phyloP scores from a whole-genome alignment of 768 basidiomycete genomes.

The Kwoniella europaea region DNA sequence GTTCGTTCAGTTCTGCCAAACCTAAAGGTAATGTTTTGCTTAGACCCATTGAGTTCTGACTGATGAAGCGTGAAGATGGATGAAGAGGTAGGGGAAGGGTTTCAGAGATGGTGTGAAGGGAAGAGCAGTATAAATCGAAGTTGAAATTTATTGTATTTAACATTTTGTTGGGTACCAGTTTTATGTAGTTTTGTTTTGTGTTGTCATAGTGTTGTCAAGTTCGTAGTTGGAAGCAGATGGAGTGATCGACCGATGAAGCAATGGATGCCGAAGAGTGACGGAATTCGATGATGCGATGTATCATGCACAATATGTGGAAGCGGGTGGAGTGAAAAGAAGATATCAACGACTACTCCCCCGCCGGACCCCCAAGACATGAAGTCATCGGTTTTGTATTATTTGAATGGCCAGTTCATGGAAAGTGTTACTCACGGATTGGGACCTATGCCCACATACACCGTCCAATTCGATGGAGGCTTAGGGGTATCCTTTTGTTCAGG shows the following conservation, averaged over 20 bases:
- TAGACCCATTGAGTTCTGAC: not conserved
- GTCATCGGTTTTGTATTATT: not conserved
- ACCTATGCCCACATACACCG: slow-evolving; percentile 14
- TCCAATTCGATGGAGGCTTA: slow-evolving; percentile 2
- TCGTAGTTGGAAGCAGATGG: too few relatives aligned
- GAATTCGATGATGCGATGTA: not conserved
- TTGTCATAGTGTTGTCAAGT: not conserved
- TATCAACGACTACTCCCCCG: slow-evolving; percentile 3
- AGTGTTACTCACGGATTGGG: slow-evolving; percentile 11
- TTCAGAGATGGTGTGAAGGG: too few relatives aligned
- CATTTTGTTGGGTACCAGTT: not conserved
- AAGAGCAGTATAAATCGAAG: too few relatives aligned
- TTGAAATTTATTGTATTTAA: not conserved
- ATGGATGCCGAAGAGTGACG: not conserved
- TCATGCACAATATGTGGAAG: not conserved
- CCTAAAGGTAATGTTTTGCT: slow-evolving; percentile 14
- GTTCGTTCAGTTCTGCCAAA: slow-evolving; percentile 9
- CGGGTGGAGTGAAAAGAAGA: not conserved
- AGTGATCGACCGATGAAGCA: not conserved
- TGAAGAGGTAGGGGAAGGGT: too few relatives aligned
- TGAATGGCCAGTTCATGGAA: not conserved
- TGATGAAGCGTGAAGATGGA: not conserved
- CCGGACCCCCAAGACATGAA: not conserved
- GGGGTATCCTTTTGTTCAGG: slow-evolving; percentile 19
- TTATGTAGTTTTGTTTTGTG: not conserved